Conservation (phyloP, 495 filamentous ascomycete species). For the Penicillium lagena region DNA sequence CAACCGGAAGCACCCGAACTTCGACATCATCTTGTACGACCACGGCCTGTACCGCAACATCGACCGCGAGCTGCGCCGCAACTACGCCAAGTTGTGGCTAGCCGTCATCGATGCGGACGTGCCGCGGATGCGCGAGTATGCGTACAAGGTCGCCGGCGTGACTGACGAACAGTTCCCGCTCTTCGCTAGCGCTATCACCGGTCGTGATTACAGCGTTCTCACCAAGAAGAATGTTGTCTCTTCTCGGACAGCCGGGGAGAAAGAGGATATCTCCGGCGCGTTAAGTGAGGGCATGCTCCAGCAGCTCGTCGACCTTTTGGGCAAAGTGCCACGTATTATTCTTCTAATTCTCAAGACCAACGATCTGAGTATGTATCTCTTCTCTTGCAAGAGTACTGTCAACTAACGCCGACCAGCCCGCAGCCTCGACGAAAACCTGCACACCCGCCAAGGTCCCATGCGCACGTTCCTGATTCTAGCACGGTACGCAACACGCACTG, state of each 20-base stretch:
- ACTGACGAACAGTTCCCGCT: slow-evolving; percentile 89
- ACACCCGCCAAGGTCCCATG: slow-evolving; percentile 81
- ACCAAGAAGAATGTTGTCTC: slow-evolving; percentile 53
- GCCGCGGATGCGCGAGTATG: slow-evolving; percentile 77
- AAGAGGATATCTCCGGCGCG: slow-evolving; percentile 71
- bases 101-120: slow-evolving; percentile 88
- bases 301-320: slow-evolving; percentile 80
- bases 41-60: slow-evolving; percentile 97
- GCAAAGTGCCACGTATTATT: slow-evolving; percentile 84
- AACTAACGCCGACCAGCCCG: slow-evolving; percentile 47
- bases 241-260: slow-evolving; percentile 63
- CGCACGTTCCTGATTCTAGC: slow-evolving; percentile 92
- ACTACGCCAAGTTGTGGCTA: slow-evolving; percentile 97
- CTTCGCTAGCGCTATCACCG: slow-evolving; percentile 95
- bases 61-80: slow-evolving; percentile 65
- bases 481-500: slow-evolving; percentile 80
- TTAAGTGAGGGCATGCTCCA: slow-evolving; percentile 83
- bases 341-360: slow-evolving; percentile 97
- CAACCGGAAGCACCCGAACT: slow-evolving; percentile 60
- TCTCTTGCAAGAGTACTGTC: not conserved
- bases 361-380: slow-evolving; percentile 64
- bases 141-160: slow-evolving; percentile 80
- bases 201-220: slow-evolving; percentile 78
- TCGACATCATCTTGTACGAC: slow-evolving; percentile 97
- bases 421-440: slow-evolving; percentile 87